These are phyloP conservation scores for Chaetomium cochliodes DNA, from an alignment of 495 filamentous ascomycete species.

Conservation along the genomic window DNA sequence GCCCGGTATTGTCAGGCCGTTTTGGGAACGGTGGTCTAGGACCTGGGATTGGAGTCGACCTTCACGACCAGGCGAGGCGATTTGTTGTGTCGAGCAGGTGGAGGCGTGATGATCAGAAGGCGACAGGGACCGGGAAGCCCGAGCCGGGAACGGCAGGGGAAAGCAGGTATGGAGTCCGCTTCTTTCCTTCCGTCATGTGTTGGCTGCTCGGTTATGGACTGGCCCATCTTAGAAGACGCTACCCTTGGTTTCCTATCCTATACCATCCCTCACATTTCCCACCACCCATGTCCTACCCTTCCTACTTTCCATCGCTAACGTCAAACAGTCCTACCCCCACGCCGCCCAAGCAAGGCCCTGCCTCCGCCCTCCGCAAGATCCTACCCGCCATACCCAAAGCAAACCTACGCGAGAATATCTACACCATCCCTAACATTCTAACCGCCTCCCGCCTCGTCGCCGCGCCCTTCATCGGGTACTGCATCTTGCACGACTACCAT, in stretches of 20 bases:
- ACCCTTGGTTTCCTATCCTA: not conserved
- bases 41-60: not conserved
- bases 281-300: not conserved
- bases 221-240: not conserved
- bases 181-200: not conserved
- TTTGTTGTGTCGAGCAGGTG: not conserved
- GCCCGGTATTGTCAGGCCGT: not conserved
- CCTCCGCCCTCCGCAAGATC: slow-evolving; percentile 34
- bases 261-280: not conserved
- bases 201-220: not conserved
- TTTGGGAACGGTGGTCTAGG: not conserved
- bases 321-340: not conserved
- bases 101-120: not conserved
- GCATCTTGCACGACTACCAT: slow-evolving; percentile 80
- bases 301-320: not conserved
- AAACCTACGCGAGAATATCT: slow-evolving; percentile 78
- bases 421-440: slow-evolving; percentile 88
- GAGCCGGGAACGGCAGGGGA: not conserved
- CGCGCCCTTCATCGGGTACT: slow-evolving; percentile 84
- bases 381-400: slow-evolving; percentile 50
- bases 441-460: slow-evolving; percentile 83
- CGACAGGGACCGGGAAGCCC: not conserved
- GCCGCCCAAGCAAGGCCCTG: slow-evolving; percentile 14
- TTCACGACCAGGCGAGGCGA: not conserved
- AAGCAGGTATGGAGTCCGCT: slow-evolving; percentile 1